Conservation (phyloP, 2,329 filamentous ascomycete species). For the Hymenoscyphus scutula region DNA sequence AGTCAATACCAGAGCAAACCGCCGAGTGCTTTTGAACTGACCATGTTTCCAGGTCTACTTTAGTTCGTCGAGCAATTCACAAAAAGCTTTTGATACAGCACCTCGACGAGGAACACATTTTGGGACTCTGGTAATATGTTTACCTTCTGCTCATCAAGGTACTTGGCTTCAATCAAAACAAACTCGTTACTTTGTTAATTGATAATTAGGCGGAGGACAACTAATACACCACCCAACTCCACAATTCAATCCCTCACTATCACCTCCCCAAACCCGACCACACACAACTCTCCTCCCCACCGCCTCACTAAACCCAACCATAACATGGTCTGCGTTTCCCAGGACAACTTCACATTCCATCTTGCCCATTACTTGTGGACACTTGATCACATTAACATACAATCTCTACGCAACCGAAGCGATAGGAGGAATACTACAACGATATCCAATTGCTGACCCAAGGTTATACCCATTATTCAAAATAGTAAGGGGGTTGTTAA, state of each 20-base stretch:
- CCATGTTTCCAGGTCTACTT: conserved; percentile 46
- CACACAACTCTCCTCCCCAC: conserved; percentile 14
- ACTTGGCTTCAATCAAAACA: neutral
- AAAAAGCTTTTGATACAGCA: conserved; percentile 53
- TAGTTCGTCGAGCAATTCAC: conserved; percentile 49
- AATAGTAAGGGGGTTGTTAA: conserved; percentile 35
- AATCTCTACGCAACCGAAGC: conserved; percentile 49
- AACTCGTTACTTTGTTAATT: neutral
- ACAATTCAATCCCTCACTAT: conserved; percentile 13
- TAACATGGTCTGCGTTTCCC: conserved; percentile 53
- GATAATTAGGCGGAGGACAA: conserved; percentile 25
- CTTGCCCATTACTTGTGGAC: conserved; percentile 46
- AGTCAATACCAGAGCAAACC: conserved; percentile 36
- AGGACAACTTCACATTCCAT: conserved; percentile 54
- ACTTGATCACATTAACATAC: conserved; percentile 59
- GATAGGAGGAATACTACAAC: conserved; percentile 28
- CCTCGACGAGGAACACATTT: conserved; percentile 48
- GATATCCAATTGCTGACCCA: conserved; percentile 34
- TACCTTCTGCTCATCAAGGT: conserved; percentile 36
- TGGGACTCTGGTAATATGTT: conserved; percentile 52
- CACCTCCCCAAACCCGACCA: conserved; percentile 9
- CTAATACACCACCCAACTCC: conserved; percentile 13
- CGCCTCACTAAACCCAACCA: conserved; percentile 16
- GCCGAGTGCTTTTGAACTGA: conserved; percentile 36
- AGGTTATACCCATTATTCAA: conserved; percentile 39